These are phyloP conservation scores for Triticum dicoccoides DNA, from an alignment of 176 grass and related monocot species.

Conservation along the genomic window DNA sequence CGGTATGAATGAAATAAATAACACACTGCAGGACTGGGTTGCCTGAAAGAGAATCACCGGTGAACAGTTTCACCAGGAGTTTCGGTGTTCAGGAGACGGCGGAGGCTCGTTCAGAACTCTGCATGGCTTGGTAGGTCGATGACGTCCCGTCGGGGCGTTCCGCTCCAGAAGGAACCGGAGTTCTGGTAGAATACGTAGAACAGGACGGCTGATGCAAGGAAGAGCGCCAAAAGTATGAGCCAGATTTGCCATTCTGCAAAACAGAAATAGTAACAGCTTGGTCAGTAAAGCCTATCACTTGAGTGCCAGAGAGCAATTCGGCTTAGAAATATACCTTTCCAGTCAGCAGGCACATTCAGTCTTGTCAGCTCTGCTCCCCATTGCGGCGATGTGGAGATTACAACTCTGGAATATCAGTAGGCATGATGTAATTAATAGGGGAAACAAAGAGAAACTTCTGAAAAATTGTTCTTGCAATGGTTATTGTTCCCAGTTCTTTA, in stretches of 20 bases:
- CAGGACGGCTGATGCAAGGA: conserved; percentile 56
- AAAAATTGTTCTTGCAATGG: neutral
- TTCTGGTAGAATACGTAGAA: conserved; percentile 63
- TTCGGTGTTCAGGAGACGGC: conserved; percentile 46
- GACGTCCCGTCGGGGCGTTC: conserved; percentile 53
- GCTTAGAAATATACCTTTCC: conserved; percentile 64
- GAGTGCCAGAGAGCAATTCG: conserved; percentile 10
- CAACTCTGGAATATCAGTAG: conserved; percentile 40
- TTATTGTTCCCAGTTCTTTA: too few relatives aligned
- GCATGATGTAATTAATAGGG: neutral
- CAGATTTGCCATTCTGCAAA: conserved; percentile 85
- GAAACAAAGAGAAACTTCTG: neutral
- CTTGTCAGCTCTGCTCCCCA: conserved; percentile 73
- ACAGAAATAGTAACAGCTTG: neutral
- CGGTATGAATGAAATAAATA: neutral
- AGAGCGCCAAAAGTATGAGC: conserved; percentile 61
- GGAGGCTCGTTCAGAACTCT: conserved; percentile 47
- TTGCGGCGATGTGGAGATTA: conserved; percentile 80
- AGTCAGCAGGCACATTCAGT: conserved; percentile 86
- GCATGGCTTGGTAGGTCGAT: conserved; percentile 52
- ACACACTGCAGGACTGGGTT: neutral
- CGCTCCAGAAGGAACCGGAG: conserved; percentile 67
- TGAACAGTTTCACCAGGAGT: conserved; percentile 42
- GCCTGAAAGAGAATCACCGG: neutral
- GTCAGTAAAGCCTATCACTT: neutral